Conservation (phyloP, 306 rosid species). For the Glycyrrhiza uralensis region DNA sequence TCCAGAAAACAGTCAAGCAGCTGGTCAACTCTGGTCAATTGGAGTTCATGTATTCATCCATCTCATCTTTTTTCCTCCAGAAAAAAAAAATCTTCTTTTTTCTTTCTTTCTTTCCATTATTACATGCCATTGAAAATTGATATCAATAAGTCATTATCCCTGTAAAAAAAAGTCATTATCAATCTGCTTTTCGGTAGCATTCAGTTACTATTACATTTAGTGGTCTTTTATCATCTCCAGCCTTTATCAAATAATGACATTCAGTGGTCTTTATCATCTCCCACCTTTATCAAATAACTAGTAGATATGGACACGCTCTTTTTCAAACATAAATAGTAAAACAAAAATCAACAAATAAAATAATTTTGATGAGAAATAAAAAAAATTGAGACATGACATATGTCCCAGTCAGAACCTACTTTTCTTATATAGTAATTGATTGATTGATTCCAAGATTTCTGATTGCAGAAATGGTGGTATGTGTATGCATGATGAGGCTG, state of each 20-base stretch:
- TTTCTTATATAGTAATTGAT: too few relatives aligned
- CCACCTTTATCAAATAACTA: too few relatives aligned
- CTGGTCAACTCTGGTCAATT: constrained; percentile 75
- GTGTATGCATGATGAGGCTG: constrained; percentile 95
- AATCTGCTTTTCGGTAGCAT: not conserved
- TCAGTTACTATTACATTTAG: not conserved
- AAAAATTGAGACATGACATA: too few relatives aligned
- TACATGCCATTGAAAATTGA: not conserved
- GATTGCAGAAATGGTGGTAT: constrained; percentile 79
- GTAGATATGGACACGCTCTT: too few relatives aligned
- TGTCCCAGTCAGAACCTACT: too few relatives aligned
- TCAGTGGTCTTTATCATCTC: too few relatives aligned
- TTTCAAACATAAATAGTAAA: too few relatives aligned
- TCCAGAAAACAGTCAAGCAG: constrained; percentile 46
- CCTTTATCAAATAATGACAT: not conserved
- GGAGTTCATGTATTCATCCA: constrained; percentile 61
- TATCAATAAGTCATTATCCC: too few relatives aligned
- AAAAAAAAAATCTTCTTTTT: too few relatives aligned
- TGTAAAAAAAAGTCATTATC: too few relatives aligned
- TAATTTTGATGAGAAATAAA: too few relatives aligned
- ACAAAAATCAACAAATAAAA: too few relatives aligned
- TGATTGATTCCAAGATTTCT: not conserved
- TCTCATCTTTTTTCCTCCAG: not conserved
- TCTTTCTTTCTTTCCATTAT: not conserved
- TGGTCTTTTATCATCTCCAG: not conserved